Percentiles rank a stretch among this genome's conserved stretches.
These are phyloP conservation scores for Saccharomyces hybrid DNA, from an alignment of 1,139 yeast genomes.

Conservation along the genomic window DNA sequence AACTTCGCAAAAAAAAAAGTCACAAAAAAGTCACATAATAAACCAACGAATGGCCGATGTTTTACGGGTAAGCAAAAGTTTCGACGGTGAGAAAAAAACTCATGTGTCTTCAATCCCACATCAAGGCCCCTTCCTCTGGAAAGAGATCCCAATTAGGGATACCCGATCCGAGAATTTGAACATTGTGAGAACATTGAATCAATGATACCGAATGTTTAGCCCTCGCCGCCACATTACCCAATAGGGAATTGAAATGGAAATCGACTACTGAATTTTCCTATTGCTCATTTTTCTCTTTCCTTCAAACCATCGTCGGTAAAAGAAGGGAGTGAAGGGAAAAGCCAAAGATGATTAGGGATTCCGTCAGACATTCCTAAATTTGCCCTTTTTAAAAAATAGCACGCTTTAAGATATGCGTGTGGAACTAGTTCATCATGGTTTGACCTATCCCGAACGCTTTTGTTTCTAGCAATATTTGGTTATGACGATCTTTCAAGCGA, in stretches of 20 bases:
- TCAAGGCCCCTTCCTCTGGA: background rate
- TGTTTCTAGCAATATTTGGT: background rate
- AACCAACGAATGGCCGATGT: background rate
- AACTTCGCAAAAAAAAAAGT: background rate
- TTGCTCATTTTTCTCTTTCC: background rate
- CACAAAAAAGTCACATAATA: background rate
- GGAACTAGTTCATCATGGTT: background rate
- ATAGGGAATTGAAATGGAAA: background rate
- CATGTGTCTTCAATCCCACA: background rate
- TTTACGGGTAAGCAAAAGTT: background rate
- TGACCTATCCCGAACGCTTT: background rate
- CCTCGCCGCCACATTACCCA: background rate
- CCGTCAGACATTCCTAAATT: background rate
- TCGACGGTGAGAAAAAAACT: background rate
- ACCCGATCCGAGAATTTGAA: background rate
- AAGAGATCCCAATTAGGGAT: background rate
- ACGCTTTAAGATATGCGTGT: background rate
- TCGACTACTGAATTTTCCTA: background rate
- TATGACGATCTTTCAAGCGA: background rate
- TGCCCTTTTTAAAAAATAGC: background rate
- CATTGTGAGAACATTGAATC: background rate
- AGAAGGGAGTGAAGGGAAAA: background rate
- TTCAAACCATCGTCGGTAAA: background rate
- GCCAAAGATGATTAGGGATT: background rate
- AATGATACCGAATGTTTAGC: background rate